Evolutionary conservation across 768 basidiomycete species (phyloP), one percentile per base, ranked within the genome.

Genomic region (Rickenella mellea): DNA sequence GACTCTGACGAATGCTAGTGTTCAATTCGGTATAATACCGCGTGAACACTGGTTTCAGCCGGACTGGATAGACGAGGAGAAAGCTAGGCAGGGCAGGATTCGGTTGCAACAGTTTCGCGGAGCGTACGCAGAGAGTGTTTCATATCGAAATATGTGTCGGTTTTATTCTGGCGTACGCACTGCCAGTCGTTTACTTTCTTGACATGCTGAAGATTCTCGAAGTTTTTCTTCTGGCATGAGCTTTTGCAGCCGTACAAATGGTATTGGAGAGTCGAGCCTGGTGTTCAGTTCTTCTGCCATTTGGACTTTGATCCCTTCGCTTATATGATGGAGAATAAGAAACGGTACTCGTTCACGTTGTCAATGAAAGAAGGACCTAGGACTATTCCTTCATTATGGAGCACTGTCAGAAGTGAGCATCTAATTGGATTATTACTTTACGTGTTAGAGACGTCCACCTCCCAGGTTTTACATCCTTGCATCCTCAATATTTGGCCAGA

Each of bases 201-300:
- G 11, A 27, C 27, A 6, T 15, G 39, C 21, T 40, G 8, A 15
- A 7, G 22, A 8, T 1, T 17, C 8, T 28, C 27, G 10, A 46
- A 78, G 67, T 78, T 74, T 67, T 88, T 88, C 67, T 88, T 76
- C 70, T 60, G 68, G 31, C 84, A 88, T 52, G 71, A 74, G 3
- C 59, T 85, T 12, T 59, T 87, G 39, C 68, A 72, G 43, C 63
- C 75, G 35, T 85, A 78, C 57, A 70, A 78, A 42, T 88, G 78
- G 68, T 87, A 88, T 60, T 87, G 83, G 84, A 69, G 84, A 11
- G 73, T 88, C 33, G 83, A 86, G 76, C 83, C 84, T 2, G 71
- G 75, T 48, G 78, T 87, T 40, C 80, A 83, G 58, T 82, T 79
- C 65, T 81, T 75, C 62, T 87, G 85, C 58, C 77, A 87, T 51